Percentiles rank a stretch among this genome's conserved stretches.
Evolutionary conservation across 768 basidiomycete species (phyloP).

Genomic region (Cubamyces sp.): DNA sequence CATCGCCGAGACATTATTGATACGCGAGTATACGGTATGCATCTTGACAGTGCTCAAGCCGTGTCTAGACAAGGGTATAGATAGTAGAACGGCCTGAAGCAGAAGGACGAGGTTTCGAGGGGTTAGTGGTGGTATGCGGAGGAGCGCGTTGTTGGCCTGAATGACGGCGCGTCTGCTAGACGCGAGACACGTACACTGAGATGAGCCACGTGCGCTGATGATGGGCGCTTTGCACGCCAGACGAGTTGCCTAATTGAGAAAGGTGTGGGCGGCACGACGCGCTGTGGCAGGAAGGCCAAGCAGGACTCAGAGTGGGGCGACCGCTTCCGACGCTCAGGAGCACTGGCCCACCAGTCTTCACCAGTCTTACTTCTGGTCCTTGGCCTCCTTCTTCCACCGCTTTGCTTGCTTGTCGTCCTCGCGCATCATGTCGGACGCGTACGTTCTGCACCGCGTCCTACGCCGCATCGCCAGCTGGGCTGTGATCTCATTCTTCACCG

Average conservation of each 20-base stretch:
- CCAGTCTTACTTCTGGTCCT: conserved; percentile 2
- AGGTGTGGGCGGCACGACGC: neutral
- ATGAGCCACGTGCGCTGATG: conserved; percentile 5
- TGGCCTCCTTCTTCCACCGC: conserved; percentile 6
- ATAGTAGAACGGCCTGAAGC: too few species aligned
- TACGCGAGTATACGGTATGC: conserved; percentile 71
- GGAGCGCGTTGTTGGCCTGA: neutral
- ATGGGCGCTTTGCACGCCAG: conserved; percentile 6
- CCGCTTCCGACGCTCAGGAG: conserved; percentile 2
- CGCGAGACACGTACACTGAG: conserved; percentile 15
- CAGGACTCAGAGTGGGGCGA: conserved; percentile 1
- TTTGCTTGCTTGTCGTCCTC: neutral
- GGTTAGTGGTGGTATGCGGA: neutral
- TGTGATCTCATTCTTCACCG: conserved; percentile 85
- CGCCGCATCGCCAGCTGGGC: conserved; percentile 74
- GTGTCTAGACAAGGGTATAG: too few species aligned
- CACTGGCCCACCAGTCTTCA: neutral
- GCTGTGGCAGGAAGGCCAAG: neutral
- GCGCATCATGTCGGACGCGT: conserved; percentile 38
- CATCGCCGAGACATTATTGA: conserved; percentile 75
- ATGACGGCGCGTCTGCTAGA: neutral
- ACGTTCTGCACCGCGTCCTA: conserved; percentile 68
- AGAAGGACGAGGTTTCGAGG: neutral
- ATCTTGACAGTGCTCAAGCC: conserved; percentile 40
- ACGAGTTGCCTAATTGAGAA: conserved; percentile 4